Evolutionary conservation across 805 yeast genomes (phyloP), one percentile per base, ranked within the genome.

Genomic region (Schwanniomyces yamadae): DNA sequence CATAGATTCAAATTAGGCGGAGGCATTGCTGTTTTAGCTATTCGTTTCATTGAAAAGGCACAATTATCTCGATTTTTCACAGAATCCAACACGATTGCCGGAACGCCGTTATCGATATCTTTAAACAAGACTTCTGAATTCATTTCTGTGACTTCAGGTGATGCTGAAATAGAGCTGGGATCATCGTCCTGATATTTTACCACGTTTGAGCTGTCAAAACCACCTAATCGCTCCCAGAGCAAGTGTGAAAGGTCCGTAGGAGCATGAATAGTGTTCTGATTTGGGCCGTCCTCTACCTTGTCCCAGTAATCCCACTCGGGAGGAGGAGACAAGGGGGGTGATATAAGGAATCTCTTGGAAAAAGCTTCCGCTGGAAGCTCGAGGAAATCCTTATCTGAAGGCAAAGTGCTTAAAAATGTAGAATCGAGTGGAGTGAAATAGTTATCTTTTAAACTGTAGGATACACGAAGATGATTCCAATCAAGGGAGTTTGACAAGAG

Each of bases 261-360:
- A 12, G 69, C 57, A 35, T 55, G 55, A 4, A 68, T 51, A 0
- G 71, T 37, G 32, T 57, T 53, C 20, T 50, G 46, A 35, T 60
- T 59, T 7, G 74, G 74, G 0, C 69, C 69, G 9, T 67, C 73
- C 40, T 68, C 74, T 0, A 50, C 61, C 32, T 52, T 62, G 33
- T 57, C 59, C 63, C 65, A 68, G 35, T 65, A 63, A 40, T 66
- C 59, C 74, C 74, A 68, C 29, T 61, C 74, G 0, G 65, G 46
- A 3, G 67, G 73, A 0, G 74, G 74, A 7, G 71, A 66, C 6
- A 62, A 44, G 6, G 74, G 74, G 3, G 74, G 74, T 32, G 68
- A 64, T n/a, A 68, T 68, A 30, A 68, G 59, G 36, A 66, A 68
- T 11, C 73, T 37, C 23, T 59, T 51, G 33, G 61, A 55, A 10